These are phyloP conservation scores for Plasmodium inui DNA, from an alignment of 169 alveolate genomes.

Conservation along the genomic window DNA sequence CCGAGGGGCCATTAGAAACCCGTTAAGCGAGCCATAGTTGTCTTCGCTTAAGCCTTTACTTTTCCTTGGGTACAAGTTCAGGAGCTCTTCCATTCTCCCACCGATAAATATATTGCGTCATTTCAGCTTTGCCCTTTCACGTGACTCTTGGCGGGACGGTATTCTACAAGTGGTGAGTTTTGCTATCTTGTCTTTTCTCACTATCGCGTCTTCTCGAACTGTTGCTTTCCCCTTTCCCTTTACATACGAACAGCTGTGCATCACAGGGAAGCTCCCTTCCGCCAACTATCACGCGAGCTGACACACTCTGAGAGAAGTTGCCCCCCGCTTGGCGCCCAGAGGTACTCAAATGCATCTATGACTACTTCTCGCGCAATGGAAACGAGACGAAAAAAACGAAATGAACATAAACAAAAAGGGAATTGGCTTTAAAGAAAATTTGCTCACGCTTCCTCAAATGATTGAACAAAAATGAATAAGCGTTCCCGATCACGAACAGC, in stretches of 20 bases:
- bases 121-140: neutral
- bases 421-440: neutral
- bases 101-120: neutral
- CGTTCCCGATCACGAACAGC: neutral
- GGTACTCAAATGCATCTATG: neutral
- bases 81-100: neutral
- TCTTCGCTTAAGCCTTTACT: neutral
- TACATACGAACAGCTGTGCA: neutral
- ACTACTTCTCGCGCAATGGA: neutral
- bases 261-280: neutral
- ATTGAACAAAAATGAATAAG: neutral
- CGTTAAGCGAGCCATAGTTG: neutral
- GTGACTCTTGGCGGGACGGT: neutral
- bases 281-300: neutral
- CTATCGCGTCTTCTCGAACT: neutral
- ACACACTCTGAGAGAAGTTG: neutral
- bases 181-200: neutral
- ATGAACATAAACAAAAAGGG: neutral
- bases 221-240: neutral
- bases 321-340: neutral
- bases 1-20: neutral
- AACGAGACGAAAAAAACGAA: neutral
- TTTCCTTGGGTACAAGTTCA: neutral
- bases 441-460: neutral
- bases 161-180: neutral